These are phyloP conservation scores for Claviceps cyperi DNA, from an alignment of 2,329 filamentous ascomycete genomes.

Conservation along the genomic window DNA sequence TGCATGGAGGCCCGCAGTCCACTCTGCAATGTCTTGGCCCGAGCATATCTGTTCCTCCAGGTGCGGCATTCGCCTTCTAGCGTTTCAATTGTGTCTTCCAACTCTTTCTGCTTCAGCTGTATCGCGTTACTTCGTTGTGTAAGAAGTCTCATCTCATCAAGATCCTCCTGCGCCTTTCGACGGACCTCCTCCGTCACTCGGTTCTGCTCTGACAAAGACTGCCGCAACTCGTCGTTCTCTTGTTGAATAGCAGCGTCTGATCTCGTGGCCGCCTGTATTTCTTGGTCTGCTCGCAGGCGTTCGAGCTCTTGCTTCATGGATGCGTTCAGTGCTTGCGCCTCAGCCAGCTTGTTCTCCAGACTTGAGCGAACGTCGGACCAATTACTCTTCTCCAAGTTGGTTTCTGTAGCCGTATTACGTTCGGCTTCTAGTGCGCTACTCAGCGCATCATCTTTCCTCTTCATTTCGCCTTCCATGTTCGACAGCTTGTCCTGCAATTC, in stretches of 20 bases:
- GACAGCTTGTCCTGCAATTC: slow-evolving; percentile 62
- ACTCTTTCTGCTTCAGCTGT: slow-evolving; percentile 67
- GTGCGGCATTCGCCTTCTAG: slow-evolving; percentile 74
- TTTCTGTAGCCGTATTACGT: slow-evolving; percentile 34
- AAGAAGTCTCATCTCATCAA: slow-evolving; percentile 78
- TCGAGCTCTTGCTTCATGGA: slow-evolving; percentile 69
- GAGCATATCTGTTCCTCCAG: slow-evolving; percentile 83
- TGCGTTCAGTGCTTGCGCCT: slow-evolving; percentile 66
- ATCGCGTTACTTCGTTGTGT: slow-evolving; percentile 67
- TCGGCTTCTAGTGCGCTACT: slow-evolving; percentile 44
- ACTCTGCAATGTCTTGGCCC: slow-evolving; percentile 74
- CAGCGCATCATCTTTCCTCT: slow-evolving; percentile 59
- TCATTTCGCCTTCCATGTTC: slow-evolving; percentile 52
- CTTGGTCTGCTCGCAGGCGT: slow-evolving; percentile 44
- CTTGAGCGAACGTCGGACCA: slow-evolving; percentile 50
- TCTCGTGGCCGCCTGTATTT: slow-evolving; percentile 12
- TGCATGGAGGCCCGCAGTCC: slow-evolving; percentile 68
- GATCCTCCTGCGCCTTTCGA: slow-evolving; percentile 65
- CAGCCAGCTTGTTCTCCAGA: slow-evolving; percentile 58
- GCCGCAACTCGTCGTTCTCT: slow-evolving; percentile 56
- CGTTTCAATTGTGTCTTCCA: slow-evolving; percentile 59
- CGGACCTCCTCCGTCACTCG: slow-evolving; percentile 77
- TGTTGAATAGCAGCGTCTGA: slow-evolving; percentile 42
- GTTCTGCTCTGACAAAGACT: slow-evolving; percentile 57
- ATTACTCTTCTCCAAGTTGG: slow-evolving; percentile 52